Base-by-base conservation (phyloP, 371 early-diverging fungal genomes). In the Mortierella sp. region DNA sequence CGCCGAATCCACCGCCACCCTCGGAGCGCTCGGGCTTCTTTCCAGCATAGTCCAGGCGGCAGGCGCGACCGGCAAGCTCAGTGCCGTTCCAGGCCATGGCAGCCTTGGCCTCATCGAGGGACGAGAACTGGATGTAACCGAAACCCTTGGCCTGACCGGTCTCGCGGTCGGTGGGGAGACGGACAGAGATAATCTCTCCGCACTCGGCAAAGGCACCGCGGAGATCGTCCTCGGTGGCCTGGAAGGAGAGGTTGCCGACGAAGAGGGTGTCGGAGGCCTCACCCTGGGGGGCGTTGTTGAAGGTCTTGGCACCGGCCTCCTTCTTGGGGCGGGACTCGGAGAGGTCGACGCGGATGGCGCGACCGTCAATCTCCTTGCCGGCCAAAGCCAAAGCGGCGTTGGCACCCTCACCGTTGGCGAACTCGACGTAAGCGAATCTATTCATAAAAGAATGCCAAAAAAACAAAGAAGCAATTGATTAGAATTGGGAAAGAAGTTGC, bases 171-270 rank as follows among this genome's bases (percentile, higher is more conserved):
- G 87, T 90, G 71, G 94, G 93, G 67, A 95, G 85, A 70, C 94
- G 90, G 47, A 92, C 83, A 29, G 88, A 87, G 43, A 87, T 93
- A 74, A 99, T 93, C 70, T 95, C 93, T 67, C 99, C 98, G 80
- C 91, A 92, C 80, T 93, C 92, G 16, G 94, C 92, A 83, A 98
- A 99, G 22, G 96, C 89, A 77, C 93, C 92, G 81, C 94, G 91
- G 34, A 99, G 79, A 76, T 94, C 94, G 86, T 97, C 96, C 86
- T 99, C 98, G 29, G 93, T 94, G 11, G 95, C 94, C 80, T 89
- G 93, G 81, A 96, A 97, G 39, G 95, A 93, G 73, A 99, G 87
- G 89, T 98, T 99, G 66, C 98, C 99, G 58, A 97, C 88, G 73
- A 97, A 99, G 11, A 98, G 91, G 34, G 98, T 98, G 48, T 90